Base-by-base conservation (phyloP, 306 rosid species). In the Sesbania bispinosa region DNA sequence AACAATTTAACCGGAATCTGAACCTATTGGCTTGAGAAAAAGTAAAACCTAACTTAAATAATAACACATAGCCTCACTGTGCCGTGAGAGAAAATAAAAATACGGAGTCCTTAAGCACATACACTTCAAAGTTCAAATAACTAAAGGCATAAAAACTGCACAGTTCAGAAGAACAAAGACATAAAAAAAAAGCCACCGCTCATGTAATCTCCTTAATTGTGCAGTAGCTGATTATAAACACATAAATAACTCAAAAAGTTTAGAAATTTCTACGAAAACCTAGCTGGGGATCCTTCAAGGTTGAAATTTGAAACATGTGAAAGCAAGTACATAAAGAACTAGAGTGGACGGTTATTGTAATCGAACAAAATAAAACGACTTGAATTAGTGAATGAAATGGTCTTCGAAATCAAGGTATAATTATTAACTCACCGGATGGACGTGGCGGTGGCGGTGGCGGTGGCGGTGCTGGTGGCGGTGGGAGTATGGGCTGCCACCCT, bases 401-500 rank as follows among this genome's bases (percentile, higher is more conserved):
- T 64, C 5, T 59, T 13, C 14, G 30, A 16, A 32, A 6, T 55
- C 52, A 18, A 19, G n/a, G 46, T 6, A 11, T 10, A 10, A 9
- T 13, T 62, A 64, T 2, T 26, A 71, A 65, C 82, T 81, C 46
- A 88, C 92, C 75, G 46, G 87, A 69, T 18, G 78, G 75, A 13
- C 77, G 79, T 29, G 79, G 36, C 1, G 55, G 74, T 3, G 82
- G 68, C 1, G 67, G 72, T 9, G 36, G 62, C 43, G 58, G 64
- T 24, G 50, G 72, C 4, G n/a, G n/a, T n/a, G n/a, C n/a, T n/a
- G 36, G 83, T 0, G 77, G 73, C 2, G 82, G 86, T 9, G 77
- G 67, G 20, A 67, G 74, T 52, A 78, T 46, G 29, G 93, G 55
- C 46, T 84, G 84, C 87, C 88, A 79, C 13, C 91, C 98, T 2